Evolutionary conservation across 169 alveolate species (phyloP), one percentile per base, ranked within the genome.

Genomic region (Pseudocohnilembus persalinus): DNA sequence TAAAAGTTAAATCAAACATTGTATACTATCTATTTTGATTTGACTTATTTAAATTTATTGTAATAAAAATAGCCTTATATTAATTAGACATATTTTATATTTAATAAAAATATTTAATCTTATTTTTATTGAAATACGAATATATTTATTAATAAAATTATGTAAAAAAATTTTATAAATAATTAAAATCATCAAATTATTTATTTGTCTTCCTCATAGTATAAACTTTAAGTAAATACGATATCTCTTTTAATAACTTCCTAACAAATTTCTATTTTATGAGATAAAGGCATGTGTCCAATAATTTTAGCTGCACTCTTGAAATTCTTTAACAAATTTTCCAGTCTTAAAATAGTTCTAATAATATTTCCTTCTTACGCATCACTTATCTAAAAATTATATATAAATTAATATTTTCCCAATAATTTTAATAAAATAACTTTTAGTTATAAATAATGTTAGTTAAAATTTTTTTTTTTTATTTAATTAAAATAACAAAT

Each of bases 361-460:
- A 98, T 99, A 32, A 98, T 96, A 68, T 95, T 93, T 29, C 99
- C 99, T 92, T 98, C 99, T 93, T 97, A 96, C 30, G 85, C 74
- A 49, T 49, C 68, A 20, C 68, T 11, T 49, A 4, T 20, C 68
- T 49, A 49, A n/a, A n/a, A n/a, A n/a, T n/a, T n/a, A n/a, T n/a
- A n/a, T n/a, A n/a, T n/a, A n/a, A n/a, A n/a, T n/a, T n/a, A n/a
- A n/a, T n/a, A n/a, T n/a, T n/a, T n/a, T n/a, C n/a, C n/a, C n/a
- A n/a, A n/a, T n/a, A n/a, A n/a, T n/a, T n/a, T n/a, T n/a, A n/a
- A n/a, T n/a, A n/a, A n/a, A n/a, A n/a, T n/a, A n/a, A n/a, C n/a
- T n/a, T n/a, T n/a, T 49, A 49, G 68, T 11, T 11, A 49, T 11
- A 49, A 49, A 11, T 49, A 49, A 49, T 20, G 4, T 49, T 11